Base-by-base conservation (phyloP, 257 asterid genomes). In the Solanum chiquidenum region DNA sequence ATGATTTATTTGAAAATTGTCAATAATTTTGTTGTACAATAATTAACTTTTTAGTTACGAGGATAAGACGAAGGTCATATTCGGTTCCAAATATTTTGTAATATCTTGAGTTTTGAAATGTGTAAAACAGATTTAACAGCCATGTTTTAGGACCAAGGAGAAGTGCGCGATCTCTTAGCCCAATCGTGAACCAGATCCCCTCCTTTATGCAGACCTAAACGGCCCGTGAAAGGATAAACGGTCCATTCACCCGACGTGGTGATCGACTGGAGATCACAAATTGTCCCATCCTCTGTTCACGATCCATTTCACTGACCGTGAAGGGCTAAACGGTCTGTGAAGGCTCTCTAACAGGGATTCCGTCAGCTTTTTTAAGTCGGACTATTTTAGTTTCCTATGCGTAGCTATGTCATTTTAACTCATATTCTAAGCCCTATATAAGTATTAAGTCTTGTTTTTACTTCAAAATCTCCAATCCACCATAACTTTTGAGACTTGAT, bases 141-240 rank as follows among this genome's bases (percentile, higher is more conserved):
- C 8, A 49, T 7, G 60, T 52, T 52, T 16, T 0, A 0, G 3
- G 1, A 5, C 9, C 9, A 52, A 2, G 23, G 0, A 5, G 62
- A 52, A 16, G 62, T 46, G 20, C 1, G 9, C 9, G 3, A 52
- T 52, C 4, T 52, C 23, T 52, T 52, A 16, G 23, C 8, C 23
- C 9, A 52, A 52, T 0, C 62, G 4, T 16, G 62, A 16, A 52
- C 3, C 62, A 52, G 23, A 1, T 23, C 23, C 7, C 1, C 9
- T 52, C 9, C 0, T 16, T 52, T 4, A 2, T 14, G 7, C 4
- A 52, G 23, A 52, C 23, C 23, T 52, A 52, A 52, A 16, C 9
- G 0, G 1, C 4, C 9, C 1, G 62, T 52, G 62, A 52, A 52
- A 52, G 23, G 62, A 52, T 52, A 52, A 49, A 14, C 8, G 8